Base-by-base conservation (phyloP, 2,329 filamentous ascomycete species). In the Paecilomyces formosus region DNA sequence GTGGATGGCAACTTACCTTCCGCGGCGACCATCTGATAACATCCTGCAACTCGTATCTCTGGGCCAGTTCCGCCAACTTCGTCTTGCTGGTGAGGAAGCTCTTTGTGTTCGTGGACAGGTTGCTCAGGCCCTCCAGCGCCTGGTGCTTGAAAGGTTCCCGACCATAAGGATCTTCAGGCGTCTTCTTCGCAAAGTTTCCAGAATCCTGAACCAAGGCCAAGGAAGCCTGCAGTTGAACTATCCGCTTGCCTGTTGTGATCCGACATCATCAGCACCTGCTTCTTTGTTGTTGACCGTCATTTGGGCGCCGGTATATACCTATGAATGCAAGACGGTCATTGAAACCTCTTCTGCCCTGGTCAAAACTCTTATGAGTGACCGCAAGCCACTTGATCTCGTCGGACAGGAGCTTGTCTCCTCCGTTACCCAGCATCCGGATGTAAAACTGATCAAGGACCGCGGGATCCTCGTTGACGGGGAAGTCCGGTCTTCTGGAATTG, bases 381-480 rank as follows among this genome's bases (percentile, higher is more conserved):
- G 92, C 92, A 69, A 97, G 79, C 94, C 94, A 99, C 78, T 97
- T 97, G 62, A 94, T 81, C 77, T 99, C 93, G 15, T 97, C 92
- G 1, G 88, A 87, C 59, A 99, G 80, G 72, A 94, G 73, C 66
- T 82, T 84, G 65, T 89, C 84, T 58, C 89, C 90, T 53, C 83
- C 85, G 53, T 79, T 80, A 5, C 92, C 93, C 57, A 97, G 77
- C 65, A 97, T 83, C 56, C 81, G 81, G 64, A 83, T 81, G 74
- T 97, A 96, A 74, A 91, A 88, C 54, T 83, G 79, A 72, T 97
- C 88, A 57, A 99, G 80, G 68, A 81, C 80, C 64, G 79, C 80
- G 9, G 90, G 89, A 69, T 92, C 85, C 21, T 84, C 81, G 75
- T 97, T 97, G 73, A 92, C 66, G 71, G 71, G 83, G 85, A 93